Base-by-base conservation (phyloP, 331 rosid species). In the Malus hybrid region DNA sequence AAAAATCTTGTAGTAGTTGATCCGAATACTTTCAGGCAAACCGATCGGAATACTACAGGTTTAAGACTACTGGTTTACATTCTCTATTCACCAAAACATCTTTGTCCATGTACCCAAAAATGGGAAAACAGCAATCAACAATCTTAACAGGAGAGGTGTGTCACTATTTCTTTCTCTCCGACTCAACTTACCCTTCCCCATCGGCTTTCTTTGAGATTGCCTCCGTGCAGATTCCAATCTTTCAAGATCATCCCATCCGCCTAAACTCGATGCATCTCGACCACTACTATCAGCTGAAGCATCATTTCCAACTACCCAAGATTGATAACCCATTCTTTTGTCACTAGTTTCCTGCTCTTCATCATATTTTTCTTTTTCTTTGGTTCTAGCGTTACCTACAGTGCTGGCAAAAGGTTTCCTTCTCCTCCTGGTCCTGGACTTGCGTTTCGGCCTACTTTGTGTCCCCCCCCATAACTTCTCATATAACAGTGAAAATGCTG, bases 171-270 rank as follows among this genome's bases (percentile, higher is more conserved):
- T 81, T 15, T 84, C 90, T 73, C 85, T 92, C 82, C 85, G 80
- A 74, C 95, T 90, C 85, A 94, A 82, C 83, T 87, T 91, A 31
- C 93, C 85, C 73, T 57, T 82, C 34, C 80, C 86, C 61, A 20
- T 60, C 5, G 87, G n/a, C 55, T 59, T 79, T 52, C 78, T 83
- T 55, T 31, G 76, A 67, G 88, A 79, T 18, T 86, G 52, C 76
- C 86, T 83, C 63, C 57, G 62, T 11, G 77, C 44, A 1, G 81
- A 71, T 81, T 88, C 76, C 71, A 60, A 62, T 81, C 89, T 75
- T 70, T 90, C 97, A 67, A 93, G 81, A 74, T 93, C 96, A 77
- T 91, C 98, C 98, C 97, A 93, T 68, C 98, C 98, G 39, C 98
- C 97, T 50, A 86, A 86, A 54, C 82, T 65, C 16, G 79, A 65